Percentiles rank a stretch among this genome's conserved stretches.
Conservation (phyloP, 208 protist species). For the Acanthamoeba culbertsoni region DNA sequence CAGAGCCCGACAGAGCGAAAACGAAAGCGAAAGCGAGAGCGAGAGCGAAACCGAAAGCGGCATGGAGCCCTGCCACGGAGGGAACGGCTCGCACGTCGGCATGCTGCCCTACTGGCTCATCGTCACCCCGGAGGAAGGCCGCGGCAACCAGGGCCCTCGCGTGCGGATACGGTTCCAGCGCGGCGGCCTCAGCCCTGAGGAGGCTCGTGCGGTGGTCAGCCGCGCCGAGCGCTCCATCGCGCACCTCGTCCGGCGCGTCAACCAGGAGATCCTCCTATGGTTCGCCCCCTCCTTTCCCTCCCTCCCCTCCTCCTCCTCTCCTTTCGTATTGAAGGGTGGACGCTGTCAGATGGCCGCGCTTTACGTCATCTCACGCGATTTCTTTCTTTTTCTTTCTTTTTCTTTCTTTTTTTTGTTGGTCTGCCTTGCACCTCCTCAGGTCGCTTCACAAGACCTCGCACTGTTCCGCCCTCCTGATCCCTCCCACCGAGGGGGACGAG, state of each 20-base stretch:
- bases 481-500: background rate
- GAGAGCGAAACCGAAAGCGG: background rate
- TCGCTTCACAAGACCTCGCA: slow-evolving; percentile 55
- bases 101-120: slow-evolving; percentile 51
- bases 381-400: background rate
- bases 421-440: background rate
- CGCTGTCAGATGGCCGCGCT: too few species aligned
- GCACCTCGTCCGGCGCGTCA: background rate
- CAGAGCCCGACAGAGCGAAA: background rate
- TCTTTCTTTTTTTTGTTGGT: background rate
- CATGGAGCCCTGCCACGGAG: background rate
- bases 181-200: background rate
- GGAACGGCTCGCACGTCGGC: background rate
- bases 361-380: too few species aligned
- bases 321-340: too few species aligned
- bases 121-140: background rate
- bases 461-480: slow-evolving; percentile 6
- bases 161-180: slow-evolving; percentile 13
- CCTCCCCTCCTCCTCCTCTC: background rate
- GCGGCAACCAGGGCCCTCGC: background rate
- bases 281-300: background rate
- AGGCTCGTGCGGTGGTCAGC: background rate
- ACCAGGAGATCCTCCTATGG: slow-evolving; percentile 19
- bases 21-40: background rate
- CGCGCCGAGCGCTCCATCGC: background rate